Percentiles rank a stretch among this genome's conserved stretches.
phyloP scores from a whole-genome alignment of 2,329 filamentous ascomycete genomes.

The Cladosporium phlei region DNA sequence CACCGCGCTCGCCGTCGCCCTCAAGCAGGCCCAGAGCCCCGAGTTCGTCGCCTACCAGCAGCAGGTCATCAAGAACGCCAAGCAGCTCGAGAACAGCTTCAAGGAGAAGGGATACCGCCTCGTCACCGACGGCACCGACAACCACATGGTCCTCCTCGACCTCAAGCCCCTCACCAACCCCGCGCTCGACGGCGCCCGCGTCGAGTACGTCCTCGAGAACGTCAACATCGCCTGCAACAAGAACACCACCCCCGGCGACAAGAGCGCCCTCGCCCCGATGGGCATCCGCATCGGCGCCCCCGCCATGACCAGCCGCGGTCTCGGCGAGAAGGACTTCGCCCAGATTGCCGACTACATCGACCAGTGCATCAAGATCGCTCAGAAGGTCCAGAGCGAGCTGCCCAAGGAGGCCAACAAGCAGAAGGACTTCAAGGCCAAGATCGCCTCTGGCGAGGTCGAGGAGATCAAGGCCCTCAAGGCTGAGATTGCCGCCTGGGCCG shows the following conservation, averaged over 20 bases:
- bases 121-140: slow-evolving; percentile 92
- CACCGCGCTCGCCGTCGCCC: slow-evolving; percentile 87
- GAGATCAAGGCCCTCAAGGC: slow-evolving; percentile 82
- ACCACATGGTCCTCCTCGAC: slow-evolving; percentile 94
- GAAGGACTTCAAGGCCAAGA: slow-evolving; percentile 98
- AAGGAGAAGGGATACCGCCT: slow-evolving; percentile 86
- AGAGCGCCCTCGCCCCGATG: slow-evolving; percentile 88
- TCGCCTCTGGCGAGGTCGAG: slow-evolving; percentile 68
- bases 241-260: slow-evolving; percentile 97
- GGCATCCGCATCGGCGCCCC: slow-evolving; percentile 95
- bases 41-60: slow-evolving; percentile 95
- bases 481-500: slow-evolving; percentile 85
- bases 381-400: slow-evolving; percentile 75
- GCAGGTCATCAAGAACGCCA: slow-evolving; percentile 87
- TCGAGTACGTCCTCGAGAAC: slow-evolving; percentile 93
- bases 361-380: slow-evolving; percentile 80
- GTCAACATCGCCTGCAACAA: slow-evolving; percentile 99
- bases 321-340: slow-evolving; percentile 87
- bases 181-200: slow-evolving; percentile 83
- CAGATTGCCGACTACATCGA: slow-evolving; percentile 87
- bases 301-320: slow-evolving; percentile 94
- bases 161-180: slow-evolving; percentile 64
- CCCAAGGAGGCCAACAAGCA: slow-evolving; percentile 99
- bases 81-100: slow-evolving; percentile 75
- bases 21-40: slow-evolving; percentile 84